These are phyloP conservation scores for Citrus maxima DNA, from an alignment of 345 rosid species.

Conservation along the genomic window DNA sequence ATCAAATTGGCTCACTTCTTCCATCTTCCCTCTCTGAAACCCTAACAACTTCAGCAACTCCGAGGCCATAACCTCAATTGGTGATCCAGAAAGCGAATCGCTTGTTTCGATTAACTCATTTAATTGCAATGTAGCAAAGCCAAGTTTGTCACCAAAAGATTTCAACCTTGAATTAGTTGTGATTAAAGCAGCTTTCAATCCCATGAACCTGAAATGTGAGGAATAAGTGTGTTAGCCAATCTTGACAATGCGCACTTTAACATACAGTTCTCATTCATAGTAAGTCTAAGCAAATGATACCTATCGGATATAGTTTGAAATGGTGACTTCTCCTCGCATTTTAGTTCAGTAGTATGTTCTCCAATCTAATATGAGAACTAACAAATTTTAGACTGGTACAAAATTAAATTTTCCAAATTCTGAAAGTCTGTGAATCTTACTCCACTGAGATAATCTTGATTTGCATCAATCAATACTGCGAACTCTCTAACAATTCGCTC, in stretches of 20 bases:
- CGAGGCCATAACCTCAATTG: slow-evolving; percentile 31
- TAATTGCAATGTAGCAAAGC: slow-evolving; percentile 41
- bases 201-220: slow-evolving; percentile 62
- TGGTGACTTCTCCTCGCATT: slow-evolving; percentile 19
- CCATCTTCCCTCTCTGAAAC: slow-evolving; percentile 53
- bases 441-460: slow-evolving; percentile 35
- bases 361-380: slow-evolving; percentile 33
- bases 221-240: neutral
- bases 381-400: neutral
- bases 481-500: slow-evolving; percentile 79
- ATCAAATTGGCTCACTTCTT: slow-evolving; percentile 55
- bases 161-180: slow-evolving; percentile 41
- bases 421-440: slow-evolving; percentile 31
- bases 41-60: slow-evolving; percentile 62
- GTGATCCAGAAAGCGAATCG: slow-evolving; percentile 12
- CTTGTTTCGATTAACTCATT: slow-evolving; percentile 30
- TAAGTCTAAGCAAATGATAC: slow-evolving; percentile 27
- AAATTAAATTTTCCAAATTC: neutral
- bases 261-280: neutral
- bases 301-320: slow-evolving; percentile 52
- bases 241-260: neutral
- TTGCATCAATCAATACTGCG: slow-evolving; percentile 60
- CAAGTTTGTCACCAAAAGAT: slow-evolving; percentile 54
- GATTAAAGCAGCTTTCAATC: slow-evolving; percentile 69
- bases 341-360: slow-evolving; percentile 19